Percentiles rank a stretch among this genome's conserved stretches.
phyloP scores from a whole-genome alignment of 208 protist genomes.

The Zelonia costaricensis region DNA sequence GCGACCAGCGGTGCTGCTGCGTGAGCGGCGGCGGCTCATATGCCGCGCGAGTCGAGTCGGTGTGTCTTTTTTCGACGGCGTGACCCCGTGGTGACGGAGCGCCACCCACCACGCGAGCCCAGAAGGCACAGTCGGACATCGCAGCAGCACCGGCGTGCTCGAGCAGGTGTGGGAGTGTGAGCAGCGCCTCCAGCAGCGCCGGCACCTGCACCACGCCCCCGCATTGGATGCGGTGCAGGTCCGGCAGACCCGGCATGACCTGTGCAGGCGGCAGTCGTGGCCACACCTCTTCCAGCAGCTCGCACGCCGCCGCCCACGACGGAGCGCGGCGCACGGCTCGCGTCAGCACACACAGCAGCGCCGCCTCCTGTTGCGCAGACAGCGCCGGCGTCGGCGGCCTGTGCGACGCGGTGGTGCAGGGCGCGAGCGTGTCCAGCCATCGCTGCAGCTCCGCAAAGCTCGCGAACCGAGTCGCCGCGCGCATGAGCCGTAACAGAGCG shows the following conservation, averaged over 20 bases:
- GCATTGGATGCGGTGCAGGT: no score
- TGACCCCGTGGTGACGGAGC: no score
- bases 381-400: neutral
- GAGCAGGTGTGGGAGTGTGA: no score
- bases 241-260: no score
- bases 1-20: constrained; percentile 5
- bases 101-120: no score
- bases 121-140: no score
- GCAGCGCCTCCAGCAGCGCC: constrained; percentile 12
- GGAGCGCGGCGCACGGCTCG: constrained; percentile 15
- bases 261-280: neutral
- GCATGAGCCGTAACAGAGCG: constrained; percentile 7
- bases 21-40: neutral
- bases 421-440: constrained; percentile 7
- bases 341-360: constrained; percentile 16
- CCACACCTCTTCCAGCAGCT: constrained; percentile 2
- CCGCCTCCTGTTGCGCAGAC: constrained; percentile 5
- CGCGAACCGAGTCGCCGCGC: constrained; percentile 6
- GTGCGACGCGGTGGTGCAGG: no score
- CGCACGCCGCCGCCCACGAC: constrained; percentile 15
- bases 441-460: constrained; percentile 1
- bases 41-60: neutral
- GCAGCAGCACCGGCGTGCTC: no score
- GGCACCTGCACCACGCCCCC: neutral
- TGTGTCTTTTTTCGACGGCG: no score